Evolutionary conservation across 176 grass and related monocot genomes (phyloP).

Genomic region (Avena insularis): DNA sequence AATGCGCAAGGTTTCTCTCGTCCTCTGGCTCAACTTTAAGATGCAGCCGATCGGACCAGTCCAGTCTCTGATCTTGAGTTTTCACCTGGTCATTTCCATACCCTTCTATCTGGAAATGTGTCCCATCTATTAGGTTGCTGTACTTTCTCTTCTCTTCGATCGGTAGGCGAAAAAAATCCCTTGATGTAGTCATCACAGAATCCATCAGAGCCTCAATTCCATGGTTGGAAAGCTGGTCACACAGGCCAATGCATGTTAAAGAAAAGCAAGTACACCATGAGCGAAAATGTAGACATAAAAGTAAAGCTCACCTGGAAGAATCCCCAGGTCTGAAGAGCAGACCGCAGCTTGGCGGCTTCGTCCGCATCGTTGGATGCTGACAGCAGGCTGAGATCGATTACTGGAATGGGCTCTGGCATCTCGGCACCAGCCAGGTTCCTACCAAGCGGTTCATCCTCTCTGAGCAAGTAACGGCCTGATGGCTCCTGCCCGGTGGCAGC

Average conservation of each 20-base stretch:
- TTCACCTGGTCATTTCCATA: slow-evolving; percentile 63
- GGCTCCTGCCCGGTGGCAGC: slow-evolving; percentile 30
- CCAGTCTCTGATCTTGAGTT: slow-evolving; percentile 49
- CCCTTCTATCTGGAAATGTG: slow-evolving; percentile 57
- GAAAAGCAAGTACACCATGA: not conserved
- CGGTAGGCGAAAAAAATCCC: slow-evolving; percentile 52
- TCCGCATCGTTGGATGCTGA: slow-evolving; percentile 31
- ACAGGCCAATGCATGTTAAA: not conserved
- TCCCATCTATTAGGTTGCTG: slow-evolving; percentile 63
- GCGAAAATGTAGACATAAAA: not conserved
- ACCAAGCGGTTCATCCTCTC: slow-evolving; percentile 28
- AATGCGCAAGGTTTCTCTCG: slow-evolving; percentile 47
- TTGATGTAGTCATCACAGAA: slow-evolving; percentile 30
- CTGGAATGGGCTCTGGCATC: slow-evolving; percentile 44
- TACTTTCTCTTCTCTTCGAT: slow-evolving; percentile 49
- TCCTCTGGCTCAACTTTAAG: slow-evolving; percentile 62
- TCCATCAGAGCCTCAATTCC: slow-evolving; percentile 61
- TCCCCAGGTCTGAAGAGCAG: slow-evolving; percentile 58
- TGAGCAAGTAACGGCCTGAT: slow-evolving; percentile 34
- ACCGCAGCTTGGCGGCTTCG: slow-evolving; percentile 48
- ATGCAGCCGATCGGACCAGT: slow-evolving; percentile 65
- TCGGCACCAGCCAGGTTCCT: slow-evolving; percentile 13
- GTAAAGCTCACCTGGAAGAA: slow-evolving; percentile 48
- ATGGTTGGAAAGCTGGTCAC: slow-evolving; percentile 47
- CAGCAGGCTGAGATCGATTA: slow-evolving; percentile 54